Conservation (phyloP, 352 stramenopile genomes). For the Phytophthora macrochlamydospora region DNA sequence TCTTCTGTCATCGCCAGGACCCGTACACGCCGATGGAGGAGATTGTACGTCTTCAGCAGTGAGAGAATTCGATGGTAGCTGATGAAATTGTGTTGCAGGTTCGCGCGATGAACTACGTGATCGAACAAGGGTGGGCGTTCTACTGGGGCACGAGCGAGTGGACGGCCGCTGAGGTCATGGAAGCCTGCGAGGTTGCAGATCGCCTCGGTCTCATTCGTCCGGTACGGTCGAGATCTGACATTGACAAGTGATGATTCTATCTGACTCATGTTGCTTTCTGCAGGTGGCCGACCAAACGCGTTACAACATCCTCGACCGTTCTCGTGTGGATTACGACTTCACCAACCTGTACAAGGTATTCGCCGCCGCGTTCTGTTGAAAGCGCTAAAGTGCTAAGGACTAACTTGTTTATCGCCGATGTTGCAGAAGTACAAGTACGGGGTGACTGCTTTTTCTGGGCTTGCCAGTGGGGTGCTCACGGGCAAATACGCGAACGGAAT, state of each 20-base stretch:
- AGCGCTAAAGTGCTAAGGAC: constrained; percentile 22
- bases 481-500: constrained; percentile 74
- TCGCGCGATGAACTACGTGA: constrained; percentile 74
- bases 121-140: constrained; percentile 64
- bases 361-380: constrained; percentile 26
- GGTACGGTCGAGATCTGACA: constrained; percentile 22
- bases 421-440: constrained; percentile 71
- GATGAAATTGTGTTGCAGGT: background rate
- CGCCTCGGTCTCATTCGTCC: constrained; percentile 48
- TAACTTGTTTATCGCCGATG: constrained; percentile 33
- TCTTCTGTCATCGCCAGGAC: constrained; percentile 74
- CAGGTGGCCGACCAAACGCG: constrained; percentile 63
- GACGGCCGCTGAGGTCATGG: constrained; percentile 59
- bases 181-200: constrained; percentile 50
- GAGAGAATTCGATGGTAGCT: background rate
- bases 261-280: constrained; percentile 44
- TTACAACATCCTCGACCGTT: constrained; percentile 78
- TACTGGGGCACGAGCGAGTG: constrained; percentile 83
- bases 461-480: constrained; percentile 64
- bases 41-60: constrained; percentile 23
- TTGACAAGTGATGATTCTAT: background rate
- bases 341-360: constrained; percentile 48
- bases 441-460: constrained; percentile 62
- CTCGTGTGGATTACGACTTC: constrained; percentile 71
- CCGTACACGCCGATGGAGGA: constrained; percentile 70